Base-by-base conservation (phyloP, 371 early-diverging fungal species). In the Mucor plumbeus region DNA sequence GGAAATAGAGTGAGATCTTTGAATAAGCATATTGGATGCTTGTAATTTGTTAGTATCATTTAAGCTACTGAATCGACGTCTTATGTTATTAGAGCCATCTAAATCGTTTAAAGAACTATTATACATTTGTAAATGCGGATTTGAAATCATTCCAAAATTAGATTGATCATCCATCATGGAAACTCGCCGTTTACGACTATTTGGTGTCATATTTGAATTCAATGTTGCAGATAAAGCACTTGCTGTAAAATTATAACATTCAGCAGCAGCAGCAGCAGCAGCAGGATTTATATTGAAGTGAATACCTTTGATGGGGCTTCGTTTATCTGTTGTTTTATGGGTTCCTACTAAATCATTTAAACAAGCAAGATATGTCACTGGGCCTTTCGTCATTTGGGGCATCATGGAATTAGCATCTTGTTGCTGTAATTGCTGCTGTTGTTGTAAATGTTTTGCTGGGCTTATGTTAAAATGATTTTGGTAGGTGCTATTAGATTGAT, bases 311-410 rank as follows among this genome's bases (percentile, higher is more conserved):
- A 69, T 57, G 3, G 63, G 77, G 33, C 69, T 71, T 57, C 88
- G 86, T 5, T 84, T 85, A 41, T 88, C 88, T 21, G 82, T 78
- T 3, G 91, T 86, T 14, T 85, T 81, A 61, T 91, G 90, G 84
- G 90, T 87, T 5, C 92, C 93, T 9, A 92, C 93, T 56, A 91
- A 81, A 72, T 93, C 93, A 44, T 90, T 88, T 50, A 92, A 74
- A 70, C 93, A 93, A 9, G 92, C 90, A 17, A 93, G 71, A 41
- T 93, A 93, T 15, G 90, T 86, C 10, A 86, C 88, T 3, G 81
- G 77, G 36, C 62, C 64, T n/a, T 77, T 65, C 21, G 78, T 36
- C 44, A 77, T 73, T 65, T 84, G 80, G 56, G 87, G 79, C 78
- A 70, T 89, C 90, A 41, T 70, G 78, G 70, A 55, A 48, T 64